A percentile compares a stretch with the other conserved stretches of the same genome.
These are phyloP conservation scores for Geranomyces michiganensis DNA, from an alignment of 192 early-diverging fungal genomes.

Conservation along the genomic window DNA sequence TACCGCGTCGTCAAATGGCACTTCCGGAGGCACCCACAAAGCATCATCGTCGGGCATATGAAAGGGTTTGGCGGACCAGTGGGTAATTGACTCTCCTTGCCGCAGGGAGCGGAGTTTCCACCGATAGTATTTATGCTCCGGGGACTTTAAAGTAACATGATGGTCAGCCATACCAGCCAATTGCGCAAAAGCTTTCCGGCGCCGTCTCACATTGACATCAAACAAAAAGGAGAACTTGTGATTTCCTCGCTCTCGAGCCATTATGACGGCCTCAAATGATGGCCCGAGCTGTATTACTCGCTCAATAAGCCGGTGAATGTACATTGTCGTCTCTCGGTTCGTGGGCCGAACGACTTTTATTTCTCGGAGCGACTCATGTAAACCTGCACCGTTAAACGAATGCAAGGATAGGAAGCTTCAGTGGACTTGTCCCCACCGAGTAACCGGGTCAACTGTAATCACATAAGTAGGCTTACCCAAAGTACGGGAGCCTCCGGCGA, in stretches of 20 bases:
- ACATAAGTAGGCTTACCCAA: too few relatives aligned
- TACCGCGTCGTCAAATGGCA: slow-evolving; percentile 70
- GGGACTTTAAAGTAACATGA: slow-evolving; percentile 40
- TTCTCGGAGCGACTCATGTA: not conserved
- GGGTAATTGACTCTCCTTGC: slow-evolving; percentile 74
- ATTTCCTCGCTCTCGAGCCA: slow-evolving; percentile 66
- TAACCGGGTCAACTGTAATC: too few relatives aligned
- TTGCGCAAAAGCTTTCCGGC: not conserved
- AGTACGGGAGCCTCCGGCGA: too few relatives aligned
- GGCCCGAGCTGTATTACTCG: slow-evolving; percentile 75
- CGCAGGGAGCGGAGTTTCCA: slow-evolving; percentile 90
- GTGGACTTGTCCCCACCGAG: too few relatives aligned
- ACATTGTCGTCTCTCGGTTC: slow-evolving; percentile 11
- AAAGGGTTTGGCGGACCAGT: slow-evolving; percentile 81
- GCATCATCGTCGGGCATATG: slow-evolving; percentile 83
- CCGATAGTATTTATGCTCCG: slow-evolving; percentile 86
- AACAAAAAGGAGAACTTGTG: slow-evolving; percentile 73
- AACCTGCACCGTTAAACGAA: too few relatives aligned
- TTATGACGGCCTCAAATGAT: slow-evolving; percentile 71
- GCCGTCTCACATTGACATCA: slow-evolving; percentile 62
- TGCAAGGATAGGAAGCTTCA: too few relatives aligned
- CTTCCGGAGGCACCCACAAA: slow-evolving; percentile 82
- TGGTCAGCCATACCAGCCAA: not conserved
- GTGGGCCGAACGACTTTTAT: not conserved
- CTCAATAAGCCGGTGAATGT: slow-evolving; percentile 86